phyloP scores from a whole-genome alignment of 371 early-diverging fungal species.

The Neoconidiobolus thromboides region DNA sequence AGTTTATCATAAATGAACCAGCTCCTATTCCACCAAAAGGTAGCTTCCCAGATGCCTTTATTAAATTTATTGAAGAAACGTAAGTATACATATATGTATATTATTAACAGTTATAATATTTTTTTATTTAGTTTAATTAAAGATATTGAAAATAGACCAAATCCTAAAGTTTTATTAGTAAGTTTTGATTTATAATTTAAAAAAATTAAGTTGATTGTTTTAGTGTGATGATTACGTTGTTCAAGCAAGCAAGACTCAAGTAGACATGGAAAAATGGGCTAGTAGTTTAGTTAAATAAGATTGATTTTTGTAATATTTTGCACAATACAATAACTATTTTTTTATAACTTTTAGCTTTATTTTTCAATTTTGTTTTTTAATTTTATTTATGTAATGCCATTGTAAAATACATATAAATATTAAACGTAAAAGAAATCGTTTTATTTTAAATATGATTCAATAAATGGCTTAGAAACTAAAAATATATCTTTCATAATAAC shows the following conservation, averaged over 20 bases:
- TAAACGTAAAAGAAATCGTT: too few relatives aligned
- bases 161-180: slow-evolving; percentile 1
- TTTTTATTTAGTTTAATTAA: background rate
- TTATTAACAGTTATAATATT: background rate
- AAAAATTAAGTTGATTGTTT: background rate
- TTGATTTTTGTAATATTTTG: too few relatives aligned
- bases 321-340: too few relatives aligned
- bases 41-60: slow-evolving; percentile 49
- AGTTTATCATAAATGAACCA: slow-evolving; percentile 83
- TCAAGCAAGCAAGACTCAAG: background rate
- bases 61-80: slow-evolving; percentile 60
- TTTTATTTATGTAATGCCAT: too few relatives aligned
- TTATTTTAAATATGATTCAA: too few relatives aligned
- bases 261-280: slow-evolving; percentile 5
- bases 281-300: background rate
- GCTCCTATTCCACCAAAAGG: slow-evolving; percentile 58
- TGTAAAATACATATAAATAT: too few relatives aligned
- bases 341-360: too few relatives aligned
- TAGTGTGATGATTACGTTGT: background rate
- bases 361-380: too few relatives aligned
- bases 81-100: slow-evolving; percentile 11
- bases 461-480: too few relatives aligned
- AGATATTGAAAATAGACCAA: background rate
- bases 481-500: too few relatives aligned
- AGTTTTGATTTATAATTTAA: background rate